A percentile compares a stretch with the other conserved stretches of the same genome.
phyloP scores from a whole-genome alignment of 2,329 filamentous ascomycete species.

The Oidium heveae region DNA sequence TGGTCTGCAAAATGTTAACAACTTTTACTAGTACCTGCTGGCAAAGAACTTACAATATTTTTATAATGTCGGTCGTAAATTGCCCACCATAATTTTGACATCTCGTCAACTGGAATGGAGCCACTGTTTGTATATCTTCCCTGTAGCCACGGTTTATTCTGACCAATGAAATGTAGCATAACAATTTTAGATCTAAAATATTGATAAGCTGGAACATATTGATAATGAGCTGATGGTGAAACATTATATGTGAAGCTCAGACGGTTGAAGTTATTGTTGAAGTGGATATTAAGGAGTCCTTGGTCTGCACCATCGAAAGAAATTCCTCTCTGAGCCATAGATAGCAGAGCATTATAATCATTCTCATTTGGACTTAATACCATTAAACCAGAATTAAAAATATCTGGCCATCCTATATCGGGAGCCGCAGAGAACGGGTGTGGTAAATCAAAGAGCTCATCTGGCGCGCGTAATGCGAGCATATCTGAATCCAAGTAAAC shows the following conservation, averaged over 20 bases:
- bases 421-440: slow-evolving; percentile 48
- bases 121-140: no score
- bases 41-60: no score
- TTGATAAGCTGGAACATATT: no score
- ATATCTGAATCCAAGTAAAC: slow-evolving; percentile 90
- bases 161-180: no score
- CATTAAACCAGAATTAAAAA: slow-evolving; percentile 97
- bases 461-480: slow-evolving; percentile 69
- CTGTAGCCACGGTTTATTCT: no score
- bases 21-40: no score
- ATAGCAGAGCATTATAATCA: slow-evolving; percentile 64
- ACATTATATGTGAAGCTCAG: slow-evolving; percentile 83
- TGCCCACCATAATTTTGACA: no score
- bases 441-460: slow-evolving; percentile 59
- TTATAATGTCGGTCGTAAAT: no score
- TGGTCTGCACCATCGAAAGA: slow-evolving; percentile 97
- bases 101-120: no score
- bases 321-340: slow-evolving; percentile 62
- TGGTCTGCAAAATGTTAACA: no score
- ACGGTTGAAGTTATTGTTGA: slow-evolving; percentile 58
- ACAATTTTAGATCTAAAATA: no score
- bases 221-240: no score
- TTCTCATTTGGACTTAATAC: slow-evolving; percentile 64
- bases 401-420: slow-evolving; percentile 93
- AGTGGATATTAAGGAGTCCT: slow-evolving; percentile 86